phyloP scores from a whole-genome alignment of 306 rosid species.

The Sesbania bispinosa region DNA sequence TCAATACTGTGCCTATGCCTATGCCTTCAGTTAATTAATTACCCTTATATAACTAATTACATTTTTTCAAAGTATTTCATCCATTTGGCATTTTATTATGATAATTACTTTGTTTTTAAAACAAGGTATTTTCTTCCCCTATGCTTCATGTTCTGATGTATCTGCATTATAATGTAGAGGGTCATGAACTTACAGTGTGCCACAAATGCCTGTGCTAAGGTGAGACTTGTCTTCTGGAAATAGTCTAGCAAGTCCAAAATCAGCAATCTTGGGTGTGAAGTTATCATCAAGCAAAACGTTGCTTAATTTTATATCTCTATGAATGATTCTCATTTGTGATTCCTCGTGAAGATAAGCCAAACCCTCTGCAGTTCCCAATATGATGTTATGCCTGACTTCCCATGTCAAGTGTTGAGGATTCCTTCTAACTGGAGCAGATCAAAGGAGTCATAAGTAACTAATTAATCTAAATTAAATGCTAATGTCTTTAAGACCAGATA shows the following conservation, averaged over 20 bases:
- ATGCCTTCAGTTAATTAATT: not conserved
- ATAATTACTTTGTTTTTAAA: no score
- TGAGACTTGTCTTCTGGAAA: constrained; percentile 35
- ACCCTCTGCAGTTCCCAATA: constrained; percentile 28
- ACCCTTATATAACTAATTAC: not conserved
- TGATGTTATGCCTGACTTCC: constrained; percentile 27
- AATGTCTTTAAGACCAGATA: not conserved
- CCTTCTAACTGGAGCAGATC: constrained; percentile 5
- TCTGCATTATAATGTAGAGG: not conserved
- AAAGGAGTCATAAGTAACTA: not conserved
- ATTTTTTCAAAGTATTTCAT: no score
- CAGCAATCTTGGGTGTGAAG: constrained; percentile 36
- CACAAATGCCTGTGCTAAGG: constrained; percentile 28
- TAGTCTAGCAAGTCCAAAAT: constrained; percentile 31
- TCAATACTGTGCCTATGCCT: not conserved
- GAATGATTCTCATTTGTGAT: constrained; percentile 28
- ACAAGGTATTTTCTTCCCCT: no score
- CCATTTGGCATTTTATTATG: no score
- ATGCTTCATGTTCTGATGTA: not conserved
- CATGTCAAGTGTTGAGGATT: constrained; percentile 9
- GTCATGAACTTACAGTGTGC: constrained; percentile 20
- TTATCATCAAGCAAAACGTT: constrained; percentile 23
- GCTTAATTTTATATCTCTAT: constrained; percentile 32
- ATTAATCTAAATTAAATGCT: not conserved
- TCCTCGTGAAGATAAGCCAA: constrained; percentile 34